These are phyloP conservation scores for Laetiporus sulphureus DNA, from an alignment of 1,284 basidiomycete genomes.

Conservation along the genomic window DNA sequence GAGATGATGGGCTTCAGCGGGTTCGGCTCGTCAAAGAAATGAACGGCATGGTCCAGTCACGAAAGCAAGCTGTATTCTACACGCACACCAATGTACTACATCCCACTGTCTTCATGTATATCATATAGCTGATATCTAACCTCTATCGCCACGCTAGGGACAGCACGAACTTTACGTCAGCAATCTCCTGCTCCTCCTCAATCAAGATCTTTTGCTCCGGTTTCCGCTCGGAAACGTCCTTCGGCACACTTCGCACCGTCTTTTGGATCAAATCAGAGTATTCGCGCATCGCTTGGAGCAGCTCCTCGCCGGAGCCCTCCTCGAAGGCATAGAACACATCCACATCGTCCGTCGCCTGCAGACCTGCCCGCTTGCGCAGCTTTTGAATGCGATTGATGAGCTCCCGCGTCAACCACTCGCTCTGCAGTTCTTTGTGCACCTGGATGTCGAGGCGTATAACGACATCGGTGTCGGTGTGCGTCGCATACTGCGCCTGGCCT, in stretches of 20 bases:
- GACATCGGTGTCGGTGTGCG: slow-evolving; percentile 91
- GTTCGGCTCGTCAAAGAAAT: slow-evolving; percentile 82
- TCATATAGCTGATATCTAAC: slow-evolving; percentile 6
- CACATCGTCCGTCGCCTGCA: slow-evolving; percentile 93
- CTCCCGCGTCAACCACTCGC: slow-evolving; percentile 87
- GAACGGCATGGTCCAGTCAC: slow-evolving; percentile 8
- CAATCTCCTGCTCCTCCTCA: slow-evolving; percentile 86
- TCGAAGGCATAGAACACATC: slow-evolving; percentile 86
- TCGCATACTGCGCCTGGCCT: slow-evolving; percentile 65
- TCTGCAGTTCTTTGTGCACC: slow-evolving; percentile 81
- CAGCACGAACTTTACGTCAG: slow-evolving; percentile 74
- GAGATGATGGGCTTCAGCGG: slow-evolving; percentile 91
- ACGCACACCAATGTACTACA: slow-evolving; percentile 30
- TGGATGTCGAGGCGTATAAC: slow-evolving; percentile 90
- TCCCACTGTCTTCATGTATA: slow-evolving; percentile 14
- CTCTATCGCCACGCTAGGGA: slow-evolving; percentile 47
- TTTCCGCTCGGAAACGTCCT: slow-evolving; percentile 49
- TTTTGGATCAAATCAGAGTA: slow-evolving; percentile 72
- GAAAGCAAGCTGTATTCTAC: slow-evolving; percentile 22
- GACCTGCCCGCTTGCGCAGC: slow-evolving; percentile 90
- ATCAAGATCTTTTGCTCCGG: slow-evolving; percentile 48
- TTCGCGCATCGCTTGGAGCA: slow-evolving; percentile 67
- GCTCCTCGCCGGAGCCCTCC: slow-evolving; percentile 55
- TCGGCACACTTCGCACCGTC: slow-evolving; percentile 72
- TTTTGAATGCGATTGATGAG: slow-evolving; percentile 94